Evolutionary conservation across 257 asterid genomes (phyloP), one percentile per base, ranked within the genome.

Genomic region (Nicotiana tomentosiformis): DNA sequence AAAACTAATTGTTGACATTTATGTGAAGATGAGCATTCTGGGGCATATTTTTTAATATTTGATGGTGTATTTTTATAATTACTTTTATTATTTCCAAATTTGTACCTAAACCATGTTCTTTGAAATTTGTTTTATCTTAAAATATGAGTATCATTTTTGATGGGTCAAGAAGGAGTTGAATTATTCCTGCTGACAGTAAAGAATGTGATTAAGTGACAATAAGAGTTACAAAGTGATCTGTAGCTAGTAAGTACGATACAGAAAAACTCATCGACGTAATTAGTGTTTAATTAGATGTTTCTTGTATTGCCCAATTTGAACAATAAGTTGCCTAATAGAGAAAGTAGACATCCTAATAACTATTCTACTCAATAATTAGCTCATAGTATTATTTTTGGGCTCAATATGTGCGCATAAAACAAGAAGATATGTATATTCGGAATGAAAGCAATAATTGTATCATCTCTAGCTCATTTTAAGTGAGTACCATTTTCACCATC

Each of bases 51-150:
- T 9, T 26, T 9, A n/a, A 33, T 80, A 8, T 15, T 61, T 53
- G 16, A 46, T 49, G 78, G 74, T 37, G 65, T 60, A 55, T 39
- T 70, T 64, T 5, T 49, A 8, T 7, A 64, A 70, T 76, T 64
- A 80, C 26, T 7, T 23, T 23, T 23, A 23, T 23, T 51, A 33
- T 64, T 53, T 10, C 3, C 7, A 43, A 43, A 74, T 12, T 37
- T 30, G 29, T 78, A 78, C 83, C 80, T 67, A 85, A 77, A 78
- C 81, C 85, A 85, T 77, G 87, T 81, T 84, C 83, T 65, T 81
- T 23, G 74, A 68, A 35, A 37, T 68, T 9, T 20, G 18, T 43
- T 39, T 39, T 70, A 39, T 69, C 5, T 39, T 2, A 69, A 33
- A 66, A 18, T 0, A 18, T 23, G 26, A 23, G 26, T 18, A 37